Evolutionary conservation across 2,329 filamentous ascomycete species (phyloP).

Genomic region (Cladosporium sp.): DNA sequence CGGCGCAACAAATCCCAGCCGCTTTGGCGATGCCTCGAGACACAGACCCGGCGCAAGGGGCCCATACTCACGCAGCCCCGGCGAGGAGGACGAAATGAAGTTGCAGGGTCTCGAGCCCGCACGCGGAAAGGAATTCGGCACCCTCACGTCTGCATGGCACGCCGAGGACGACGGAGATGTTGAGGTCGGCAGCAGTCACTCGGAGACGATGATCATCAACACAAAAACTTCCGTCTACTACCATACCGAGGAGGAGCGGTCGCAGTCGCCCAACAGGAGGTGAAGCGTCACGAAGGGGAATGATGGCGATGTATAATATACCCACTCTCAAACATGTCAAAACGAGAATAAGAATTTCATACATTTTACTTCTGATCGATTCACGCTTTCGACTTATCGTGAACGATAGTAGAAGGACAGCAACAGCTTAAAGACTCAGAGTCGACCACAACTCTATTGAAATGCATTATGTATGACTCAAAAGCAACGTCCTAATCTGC

Average conservation of each 20-base stretch:
- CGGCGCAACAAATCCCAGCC: neutral
- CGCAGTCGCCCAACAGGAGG: neutral
- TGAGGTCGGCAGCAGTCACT: conserved; percentile 9
- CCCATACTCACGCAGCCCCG: conserved; percentile 7
- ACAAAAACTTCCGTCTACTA: conserved; percentile 11
- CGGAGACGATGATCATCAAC: conserved; percentile 12
- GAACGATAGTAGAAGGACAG: too few species aligned
- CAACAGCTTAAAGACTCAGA: too few species aligned
- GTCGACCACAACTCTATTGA: too few species aligned
- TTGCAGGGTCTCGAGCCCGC: conserved; percentile 9
- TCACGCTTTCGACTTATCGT: too few species aligned
- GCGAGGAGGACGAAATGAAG: conserved; percentile 10
- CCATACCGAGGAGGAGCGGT: conserved; percentile 8
- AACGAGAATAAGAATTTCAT: too few species aligned
- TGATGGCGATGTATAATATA: too few species aligned
- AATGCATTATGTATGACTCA: too few species aligned
- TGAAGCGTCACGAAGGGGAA: too few species aligned
- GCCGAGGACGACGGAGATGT: conserved; percentile 5
- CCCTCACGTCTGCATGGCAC: conserved; percentile 10
- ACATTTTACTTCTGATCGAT: too few species aligned
- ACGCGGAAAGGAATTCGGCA: conserved; percentile 10
- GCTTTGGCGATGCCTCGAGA: neutral
- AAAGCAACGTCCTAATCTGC: too few species aligned
- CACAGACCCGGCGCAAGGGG: neutral
- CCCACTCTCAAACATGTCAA: too few species aligned